Percentiles rank a stretch among this genome's conserved stretches.
Conservation (phyloP, 331 rosid species). For the Erythrophleum ivorense region DNA sequence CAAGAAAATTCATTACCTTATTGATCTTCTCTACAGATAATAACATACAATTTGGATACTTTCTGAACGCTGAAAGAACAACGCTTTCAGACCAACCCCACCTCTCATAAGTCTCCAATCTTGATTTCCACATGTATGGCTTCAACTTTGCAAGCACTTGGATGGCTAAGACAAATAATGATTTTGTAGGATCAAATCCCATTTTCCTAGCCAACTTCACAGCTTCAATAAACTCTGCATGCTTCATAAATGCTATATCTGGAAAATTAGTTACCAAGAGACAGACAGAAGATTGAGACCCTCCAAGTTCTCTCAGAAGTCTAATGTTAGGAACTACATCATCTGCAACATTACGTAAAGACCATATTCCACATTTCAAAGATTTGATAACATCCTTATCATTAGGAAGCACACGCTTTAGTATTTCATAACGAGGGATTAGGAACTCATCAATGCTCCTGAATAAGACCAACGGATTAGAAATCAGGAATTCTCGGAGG, state of each 20-base stretch:
- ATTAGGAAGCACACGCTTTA: not conserved
- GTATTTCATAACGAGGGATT: not conserved
- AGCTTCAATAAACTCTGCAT: constrained; percentile 8
- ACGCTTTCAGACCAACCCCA: constrained; percentile 38
- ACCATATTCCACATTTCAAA: not conserved
- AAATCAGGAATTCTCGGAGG: not conserved
- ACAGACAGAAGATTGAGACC: not conserved
- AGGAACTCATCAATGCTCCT: constrained; percentile 18
- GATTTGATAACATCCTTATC: not conserved
- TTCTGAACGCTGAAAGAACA: constrained; percentile 34
- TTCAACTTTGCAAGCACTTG: not conserved
- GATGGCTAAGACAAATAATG: not conserved
- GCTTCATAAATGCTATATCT: not conserved
- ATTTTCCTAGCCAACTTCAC: constrained; percentile 9
- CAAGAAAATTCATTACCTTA: not conserved
- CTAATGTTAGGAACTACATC: not conserved
- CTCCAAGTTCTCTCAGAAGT: not conserved
- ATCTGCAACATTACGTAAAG: not conserved
- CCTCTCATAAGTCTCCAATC: constrained; percentile 14
- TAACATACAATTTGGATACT: constrained; percentile 9
- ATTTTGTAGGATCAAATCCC: constrained; percentile 13
- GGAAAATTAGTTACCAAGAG: not conserved
- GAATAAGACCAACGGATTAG: not conserved
- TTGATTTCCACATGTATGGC: not conserved
- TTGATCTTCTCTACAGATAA: constrained; percentile 29